Evolutionary conservation across 2,329 filamentous ascomycete species (phyloP).

Genomic region (Ceratocystis destructans): DNA sequence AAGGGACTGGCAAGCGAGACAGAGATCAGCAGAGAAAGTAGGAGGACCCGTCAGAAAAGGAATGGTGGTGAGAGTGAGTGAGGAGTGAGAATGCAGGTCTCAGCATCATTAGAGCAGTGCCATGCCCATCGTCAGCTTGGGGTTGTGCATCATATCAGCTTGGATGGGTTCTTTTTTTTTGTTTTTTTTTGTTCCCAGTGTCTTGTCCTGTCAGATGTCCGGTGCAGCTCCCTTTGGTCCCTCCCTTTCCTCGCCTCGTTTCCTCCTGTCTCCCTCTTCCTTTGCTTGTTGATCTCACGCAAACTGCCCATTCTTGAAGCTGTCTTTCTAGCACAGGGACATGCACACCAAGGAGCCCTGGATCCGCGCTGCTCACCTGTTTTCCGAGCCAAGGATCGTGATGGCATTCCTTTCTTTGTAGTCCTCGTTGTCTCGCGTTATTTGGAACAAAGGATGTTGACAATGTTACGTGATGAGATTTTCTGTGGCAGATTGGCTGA

Average conservation of each 20-base stretch:
- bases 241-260: background rate
- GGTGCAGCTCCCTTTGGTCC: background rate
- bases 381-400: background rate
- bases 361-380: background rate
- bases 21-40: background rate
- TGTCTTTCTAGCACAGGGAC: background rate
- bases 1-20: conserved; percentile 4
- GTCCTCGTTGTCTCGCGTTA: background rate
- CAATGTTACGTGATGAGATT: background rate
- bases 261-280: background rate
- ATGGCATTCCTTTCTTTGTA: conserved; percentile 3
- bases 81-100: conserved; percentile 5
- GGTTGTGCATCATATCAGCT: background rate
- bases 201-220: background rate
- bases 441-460: background rate
- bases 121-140: background rate
- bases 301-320: background rate
- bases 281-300: background rate
- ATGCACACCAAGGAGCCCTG: background rate
- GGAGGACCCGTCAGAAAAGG: background rate
- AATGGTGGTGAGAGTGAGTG: background rate
- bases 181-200: background rate
- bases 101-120: background rate
- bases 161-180: background rate
- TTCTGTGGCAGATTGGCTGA: background rate